Evolutionary conservation across 441 rosid genomes (phyloP).

Genomic region (Gossypium trilobum): DNA sequence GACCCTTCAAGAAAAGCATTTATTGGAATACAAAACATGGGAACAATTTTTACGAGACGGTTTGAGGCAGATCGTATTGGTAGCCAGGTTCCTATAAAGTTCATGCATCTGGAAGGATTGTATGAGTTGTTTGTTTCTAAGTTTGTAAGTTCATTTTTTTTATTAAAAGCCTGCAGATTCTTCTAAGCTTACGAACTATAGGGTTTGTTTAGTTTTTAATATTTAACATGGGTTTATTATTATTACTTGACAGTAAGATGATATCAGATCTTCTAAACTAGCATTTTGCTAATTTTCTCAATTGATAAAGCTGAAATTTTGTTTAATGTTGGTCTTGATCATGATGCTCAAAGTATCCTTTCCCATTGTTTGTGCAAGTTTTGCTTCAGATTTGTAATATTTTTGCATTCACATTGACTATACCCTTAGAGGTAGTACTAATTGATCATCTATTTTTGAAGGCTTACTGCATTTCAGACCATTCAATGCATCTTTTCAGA

Average conservation of each 20-base stretch:
- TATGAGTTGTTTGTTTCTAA: conserved; percentile 89
- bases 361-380: not conserved
- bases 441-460: conserved; percentile 28
- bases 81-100: conserved; percentile 93
- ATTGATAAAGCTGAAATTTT: not conserved
- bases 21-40: conserved; percentile 92
- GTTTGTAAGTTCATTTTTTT: conserved; percentile 57
- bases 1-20: conserved; percentile 89
- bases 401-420: not conserved
- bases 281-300: not conserved
- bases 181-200: not conserved
- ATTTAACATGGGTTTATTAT: not conserved
- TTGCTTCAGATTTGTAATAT: not conserved
- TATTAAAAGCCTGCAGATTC: not conserved
- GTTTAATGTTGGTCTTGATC: not conserved
- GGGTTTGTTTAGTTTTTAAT: not conserved
- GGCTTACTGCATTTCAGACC: conserved; percentile 74
- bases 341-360: not conserved
- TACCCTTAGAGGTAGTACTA: not conserved
- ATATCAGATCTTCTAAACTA: not conserved
- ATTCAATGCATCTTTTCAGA: conserved; percentile 53
- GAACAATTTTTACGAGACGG: conserved; percentile 83
- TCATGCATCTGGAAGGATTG: conserved; percentile 95
- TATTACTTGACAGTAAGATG: not conserved
- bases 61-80: conserved; percentile 88